A percentile compares a stretch with the other conserved stretches of the same genome.
Evolutionary conservation across 2,329 filamentous ascomycete species (phyloP).

Genomic region (Diplocarpon mali): DNA sequence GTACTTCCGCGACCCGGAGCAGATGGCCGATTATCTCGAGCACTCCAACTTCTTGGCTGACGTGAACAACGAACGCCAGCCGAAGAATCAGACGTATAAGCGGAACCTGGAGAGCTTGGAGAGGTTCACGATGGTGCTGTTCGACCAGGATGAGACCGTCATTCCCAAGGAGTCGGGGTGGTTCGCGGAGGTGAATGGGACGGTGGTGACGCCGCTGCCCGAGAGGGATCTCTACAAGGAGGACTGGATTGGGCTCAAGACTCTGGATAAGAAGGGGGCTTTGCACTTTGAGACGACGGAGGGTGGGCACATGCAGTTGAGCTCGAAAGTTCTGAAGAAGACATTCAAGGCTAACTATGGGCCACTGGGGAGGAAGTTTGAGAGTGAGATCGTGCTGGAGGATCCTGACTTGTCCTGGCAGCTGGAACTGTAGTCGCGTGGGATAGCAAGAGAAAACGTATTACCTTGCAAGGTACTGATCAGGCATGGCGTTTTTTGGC

Average conservation of each 20-base stretch:
- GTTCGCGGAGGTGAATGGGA: constrained; percentile 75
- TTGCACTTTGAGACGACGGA: constrained; percentile 62
- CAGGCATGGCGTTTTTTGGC: neutral
- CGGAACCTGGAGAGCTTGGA: constrained; percentile 57
- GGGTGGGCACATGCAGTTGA: constrained; percentile 76
- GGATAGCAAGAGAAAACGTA: neutral
- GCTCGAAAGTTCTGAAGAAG: constrained; percentile 47
- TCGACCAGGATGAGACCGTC: constrained; percentile 74
- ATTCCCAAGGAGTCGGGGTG: constrained; percentile 84
- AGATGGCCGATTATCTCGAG: constrained; percentile 65
- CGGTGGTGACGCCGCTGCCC: constrained; percentile 51
- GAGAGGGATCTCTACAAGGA: constrained; percentile 68
- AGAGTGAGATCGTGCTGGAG: neutral
- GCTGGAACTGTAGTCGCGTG: neutral
- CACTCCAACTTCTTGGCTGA: constrained; percentile 84
- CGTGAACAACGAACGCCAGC: constrained; percentile 79
- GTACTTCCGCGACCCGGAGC: constrained; percentile 69
- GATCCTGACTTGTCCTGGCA: neutral
- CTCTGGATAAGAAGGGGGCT: constrained; percentile 66
- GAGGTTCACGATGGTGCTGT: constrained; percentile 82
- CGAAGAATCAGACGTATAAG: constrained; percentile 67
- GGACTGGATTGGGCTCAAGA: constrained; percentile 84
- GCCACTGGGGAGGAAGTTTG: constrained; percentile 21
- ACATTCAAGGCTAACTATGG: constrained; percentile 34
- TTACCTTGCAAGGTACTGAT: neutral